These are phyloP conservation scores for Haplosporangium sp. DNA, from an alignment of 371 early-diverging fungal species.

Conservation along the genomic window DNA sequence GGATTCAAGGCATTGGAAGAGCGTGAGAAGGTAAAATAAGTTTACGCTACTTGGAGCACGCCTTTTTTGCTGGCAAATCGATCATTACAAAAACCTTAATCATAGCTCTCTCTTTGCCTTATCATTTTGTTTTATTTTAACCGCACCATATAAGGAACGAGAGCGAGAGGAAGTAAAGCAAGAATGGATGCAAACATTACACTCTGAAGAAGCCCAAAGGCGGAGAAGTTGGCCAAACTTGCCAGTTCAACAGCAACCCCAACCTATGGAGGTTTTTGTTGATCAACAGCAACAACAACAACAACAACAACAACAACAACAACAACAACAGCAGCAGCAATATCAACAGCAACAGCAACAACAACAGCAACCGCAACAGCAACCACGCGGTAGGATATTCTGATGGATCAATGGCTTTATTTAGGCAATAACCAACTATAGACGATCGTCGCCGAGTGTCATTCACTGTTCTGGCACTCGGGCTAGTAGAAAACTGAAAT, in stretches of 20 bases:
- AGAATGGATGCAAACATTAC: slow-evolving; percentile 28
- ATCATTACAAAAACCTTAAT: too few species aligned
- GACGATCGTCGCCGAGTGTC: too few species aligned
- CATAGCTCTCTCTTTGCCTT: too few species aligned
- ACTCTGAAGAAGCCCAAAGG: slow-evolving; percentile 7
- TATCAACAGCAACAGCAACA: too few species aligned
- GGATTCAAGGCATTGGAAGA: slow-evolving; percentile 26
- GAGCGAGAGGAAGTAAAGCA: slow-evolving; percentile 18
- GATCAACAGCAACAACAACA: too few species aligned
- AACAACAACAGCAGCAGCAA: background rate
- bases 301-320: background rate
- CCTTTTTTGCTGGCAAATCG: background rate
- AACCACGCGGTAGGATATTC: too few species aligned
- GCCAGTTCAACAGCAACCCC: background rate
- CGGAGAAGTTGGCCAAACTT: slow-evolving; percentile 23
- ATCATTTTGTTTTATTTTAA: background rate
- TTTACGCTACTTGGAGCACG: background rate
- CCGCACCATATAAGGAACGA: background rate
- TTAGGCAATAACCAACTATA: too few species aligned
- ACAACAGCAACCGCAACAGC: too few species aligned
- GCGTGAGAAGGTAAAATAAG: slow-evolving; percentile 23
- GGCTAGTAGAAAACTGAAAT: too few species aligned
- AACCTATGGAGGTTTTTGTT: too few species aligned
- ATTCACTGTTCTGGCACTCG: too few species aligned
- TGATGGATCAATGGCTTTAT: too few species aligned